Evolutionary conservation across 352 stramenopile genomes (phyloP).

Genomic region (Thraustotheca clavata): DNA sequence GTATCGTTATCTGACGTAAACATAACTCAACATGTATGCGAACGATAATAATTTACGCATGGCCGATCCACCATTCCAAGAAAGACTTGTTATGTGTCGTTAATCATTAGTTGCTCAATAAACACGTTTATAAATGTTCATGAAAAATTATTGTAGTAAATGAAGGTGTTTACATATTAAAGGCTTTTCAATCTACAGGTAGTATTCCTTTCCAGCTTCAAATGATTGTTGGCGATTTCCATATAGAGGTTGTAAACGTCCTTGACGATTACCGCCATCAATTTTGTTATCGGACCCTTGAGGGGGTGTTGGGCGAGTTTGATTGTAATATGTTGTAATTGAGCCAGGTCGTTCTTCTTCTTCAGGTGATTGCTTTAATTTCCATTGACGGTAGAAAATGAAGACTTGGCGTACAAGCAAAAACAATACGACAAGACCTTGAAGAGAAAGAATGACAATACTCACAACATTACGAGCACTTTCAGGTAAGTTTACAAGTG

Average conservation of each 20-base stretch:
- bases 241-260: background rate
- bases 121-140: no score
- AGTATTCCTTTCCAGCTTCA: background rate
- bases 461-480: constrained; percentile 64
- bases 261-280: background rate
- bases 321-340: constrained; percentile 3
- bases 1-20: no score
- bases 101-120: no score
- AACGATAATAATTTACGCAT: no score
- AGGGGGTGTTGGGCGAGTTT: background rate
- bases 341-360: background rate
- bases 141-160: no score
- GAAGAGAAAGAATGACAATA: constrained; percentile 71
- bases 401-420: constrained; percentile 79
- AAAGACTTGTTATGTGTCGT: no score
- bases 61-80: no score
- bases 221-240: background rate
- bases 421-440: constrained; percentile 70
- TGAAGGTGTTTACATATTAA: no score
- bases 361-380: constrained; percentile 33
- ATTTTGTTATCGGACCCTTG: background rate
- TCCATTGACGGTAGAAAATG: constrained; percentile 84
- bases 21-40: no score
- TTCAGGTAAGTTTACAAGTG: constrained; percentile 58
- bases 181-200: constrained; percentile 11